Evolutionary conservation across 352 stramenopile genomes (phyloP).

Genomic region (Phytophthora capsici): DNA sequence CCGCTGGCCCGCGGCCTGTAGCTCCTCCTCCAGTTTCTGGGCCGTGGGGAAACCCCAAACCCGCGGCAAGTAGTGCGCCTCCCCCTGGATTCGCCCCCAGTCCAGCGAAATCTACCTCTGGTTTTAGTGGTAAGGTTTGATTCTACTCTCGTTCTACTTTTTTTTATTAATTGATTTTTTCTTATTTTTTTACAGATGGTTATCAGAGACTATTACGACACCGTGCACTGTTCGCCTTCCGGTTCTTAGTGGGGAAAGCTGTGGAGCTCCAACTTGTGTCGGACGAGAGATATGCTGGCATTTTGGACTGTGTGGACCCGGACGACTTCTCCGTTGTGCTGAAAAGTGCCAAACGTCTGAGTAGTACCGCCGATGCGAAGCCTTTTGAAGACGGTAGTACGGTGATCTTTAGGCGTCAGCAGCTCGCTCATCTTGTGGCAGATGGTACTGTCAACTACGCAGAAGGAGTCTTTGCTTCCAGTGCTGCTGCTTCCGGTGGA

Average conservation of each 20-base stretch:
- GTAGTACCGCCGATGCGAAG: slow-evolving; percentile 26
- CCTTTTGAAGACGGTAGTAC: slow-evolving; percentile 79
- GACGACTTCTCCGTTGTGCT: slow-evolving; percentile 86
- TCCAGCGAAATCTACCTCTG: slow-evolving; percentile 16
- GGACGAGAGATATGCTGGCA: slow-evolving; percentile 65
- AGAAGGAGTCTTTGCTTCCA: slow-evolving; percentile 44
- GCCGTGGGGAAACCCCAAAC: slow-evolving; percentile 35
- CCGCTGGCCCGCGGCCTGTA: slow-evolving; percentile 24
- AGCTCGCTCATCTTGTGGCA: slow-evolving; percentile 69
- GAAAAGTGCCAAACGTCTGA: slow-evolving; percentile 72
- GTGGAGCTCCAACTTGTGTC: slow-evolving; percentile 71
- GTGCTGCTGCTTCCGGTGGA: slow-evolving; percentile 25
- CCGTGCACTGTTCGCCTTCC: slow-evolving; percentile 82
- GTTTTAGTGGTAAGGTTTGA: slow-evolving; percentile 53
- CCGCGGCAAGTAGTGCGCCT: slow-evolving; percentile 20
- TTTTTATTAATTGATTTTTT: neutral
- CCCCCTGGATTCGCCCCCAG: slow-evolving; percentile 37
- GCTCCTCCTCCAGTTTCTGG: slow-evolving; percentile 49
- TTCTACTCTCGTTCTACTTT: neutral
- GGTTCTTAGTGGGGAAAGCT: slow-evolving; percentile 79
- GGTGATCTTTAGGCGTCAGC: slow-evolving; percentile 72
- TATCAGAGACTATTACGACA: slow-evolving; percentile 78
- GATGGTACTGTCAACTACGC: slow-evolving; percentile 72
- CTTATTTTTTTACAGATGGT: slow-evolving; percentile 40
- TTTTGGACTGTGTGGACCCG: slow-evolving; percentile 85